phyloP scores from a whole-genome alignment of 2,329 filamentous ascomycete genomes.

The Zopfia rhizophila region DNA sequence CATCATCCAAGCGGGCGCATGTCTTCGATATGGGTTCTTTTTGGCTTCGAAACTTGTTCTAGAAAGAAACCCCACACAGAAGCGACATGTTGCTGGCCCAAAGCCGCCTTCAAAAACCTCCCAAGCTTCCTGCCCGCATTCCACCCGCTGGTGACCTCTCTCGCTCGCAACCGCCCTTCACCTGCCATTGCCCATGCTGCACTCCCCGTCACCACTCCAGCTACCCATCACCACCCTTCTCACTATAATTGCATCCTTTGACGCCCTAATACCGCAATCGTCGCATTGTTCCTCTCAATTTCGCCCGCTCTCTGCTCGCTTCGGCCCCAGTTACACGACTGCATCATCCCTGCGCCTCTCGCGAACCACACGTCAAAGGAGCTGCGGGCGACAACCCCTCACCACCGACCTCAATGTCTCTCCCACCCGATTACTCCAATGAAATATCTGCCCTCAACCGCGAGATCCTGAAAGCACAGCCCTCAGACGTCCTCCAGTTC shows the following conservation, averaged over 20 bases:
- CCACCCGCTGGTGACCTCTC: slow-evolving; percentile 1
- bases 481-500: slow-evolving; percentile 74
- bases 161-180: neutral
- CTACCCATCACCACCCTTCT: slow-evolving; percentile 19
- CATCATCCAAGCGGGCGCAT: no score
- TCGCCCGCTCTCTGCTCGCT: slow-evolving; percentile 41
- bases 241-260: no score
- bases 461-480: slow-evolving; percentile 68
- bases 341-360: slow-evolving; percentile 49
- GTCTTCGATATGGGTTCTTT: slow-evolving; percentile 2
- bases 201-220: slow-evolving; percentile 24
- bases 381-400: slow-evolving; percentile 46
- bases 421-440: slow-evolving; percentile 59
- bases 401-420: slow-evolving; percentile 50
- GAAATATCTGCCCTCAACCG: slow-evolving; percentile 72
- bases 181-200: neutral
- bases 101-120: no score
- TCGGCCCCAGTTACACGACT: slow-evolving; percentile 37
- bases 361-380: slow-evolving; percentile 50
- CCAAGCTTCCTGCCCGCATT: slow-evolving; percentile 28
- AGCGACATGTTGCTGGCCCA: neutral
- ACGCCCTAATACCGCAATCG: no score
- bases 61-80: no score
- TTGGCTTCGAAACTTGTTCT: slow-evolving; percentile 11
- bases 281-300: no score